A percentile compares a stretch with the other conserved stretches of the same genome.
These are phyloP conservation scores for Cryptosporidium felis DNA, from an alignment of 169 alveolate genomes.

Conservation along the genomic window DNA sequence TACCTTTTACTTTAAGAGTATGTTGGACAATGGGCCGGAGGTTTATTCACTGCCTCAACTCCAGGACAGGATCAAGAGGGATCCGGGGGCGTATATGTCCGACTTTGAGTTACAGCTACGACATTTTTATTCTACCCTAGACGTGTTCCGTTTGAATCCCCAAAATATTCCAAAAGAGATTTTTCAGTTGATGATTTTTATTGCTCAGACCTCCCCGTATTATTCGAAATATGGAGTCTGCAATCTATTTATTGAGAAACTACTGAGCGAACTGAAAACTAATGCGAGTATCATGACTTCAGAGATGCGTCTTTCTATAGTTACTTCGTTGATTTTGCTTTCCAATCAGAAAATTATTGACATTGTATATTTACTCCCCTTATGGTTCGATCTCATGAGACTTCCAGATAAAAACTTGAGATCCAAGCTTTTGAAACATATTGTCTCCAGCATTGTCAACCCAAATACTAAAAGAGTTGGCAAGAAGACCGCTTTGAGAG, in stretches of 20 bases:
- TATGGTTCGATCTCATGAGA: slow-evolving; percentile 68
- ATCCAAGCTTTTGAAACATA: slow-evolving; percentile 41
- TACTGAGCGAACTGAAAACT: slow-evolving; percentile 20
- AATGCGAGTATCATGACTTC: slow-evolving; percentile 46
- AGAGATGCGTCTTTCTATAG: slow-evolving; percentile 50
- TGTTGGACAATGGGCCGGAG: no score
- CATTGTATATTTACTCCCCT: slow-evolving; percentile 36
- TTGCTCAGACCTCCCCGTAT: slow-evolving; percentile 74
- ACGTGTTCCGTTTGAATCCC: slow-evolving; percentile 72
- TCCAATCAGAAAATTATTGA: slow-evolving; percentile 66
- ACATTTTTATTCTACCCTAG: slow-evolving; percentile 69
- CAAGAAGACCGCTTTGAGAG: neutral
- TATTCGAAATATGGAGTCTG: slow-evolving; percentile 50
- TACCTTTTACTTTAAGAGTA: no score
- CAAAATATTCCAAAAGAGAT: slow-evolving; percentile 70
- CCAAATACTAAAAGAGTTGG: slow-evolving; percentile 1
- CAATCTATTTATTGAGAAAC: slow-evolving; percentile 29
- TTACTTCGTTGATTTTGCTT: slow-evolving; percentile 14
- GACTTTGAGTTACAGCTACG: slow-evolving; percentile 74
- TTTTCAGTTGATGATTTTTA: slow-evolving; percentile 73
- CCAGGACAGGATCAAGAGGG: slow-evolving; percentile 75
- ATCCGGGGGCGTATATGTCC: slow-evolving; percentile 73
- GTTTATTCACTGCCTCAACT: slow-evolving; percentile 59
- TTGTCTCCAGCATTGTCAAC: slow-evolving; percentile 17
- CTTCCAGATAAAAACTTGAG: slow-evolving; percentile 43